Evolutionary conservation across 352 stramenopile species (phyloP).

Genomic region (Globisporangium uncinulatum): DNA sequence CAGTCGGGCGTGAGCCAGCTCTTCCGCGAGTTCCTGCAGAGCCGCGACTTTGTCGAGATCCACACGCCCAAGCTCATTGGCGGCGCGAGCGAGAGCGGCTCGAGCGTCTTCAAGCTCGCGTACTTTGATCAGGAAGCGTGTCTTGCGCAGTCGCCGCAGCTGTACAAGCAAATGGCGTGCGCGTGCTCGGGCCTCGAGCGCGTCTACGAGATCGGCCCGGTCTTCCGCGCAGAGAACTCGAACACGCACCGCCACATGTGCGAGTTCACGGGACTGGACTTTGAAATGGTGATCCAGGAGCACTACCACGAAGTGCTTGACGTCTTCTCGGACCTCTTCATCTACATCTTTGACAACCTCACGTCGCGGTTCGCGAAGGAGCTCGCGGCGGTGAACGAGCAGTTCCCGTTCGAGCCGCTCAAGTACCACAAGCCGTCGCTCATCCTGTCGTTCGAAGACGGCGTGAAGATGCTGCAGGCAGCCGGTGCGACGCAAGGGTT

Average conservation of each 20-base stretch:
- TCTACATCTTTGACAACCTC: conserved; percentile 99
- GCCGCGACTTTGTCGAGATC: conserved; percentile 97
- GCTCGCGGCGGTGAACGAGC: conserved; percentile 93
- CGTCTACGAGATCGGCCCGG: conserved; percentile 98
- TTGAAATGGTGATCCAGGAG: conserved; percentile 99
- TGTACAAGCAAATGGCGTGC: conserved; percentile 99
- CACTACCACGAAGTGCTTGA: conserved; percentile 99
- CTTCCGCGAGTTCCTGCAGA: conserved; percentile 96
- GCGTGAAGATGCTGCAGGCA: conserved; percentile 90
- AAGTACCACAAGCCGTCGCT: conserved; percentile 94
- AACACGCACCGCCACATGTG: conserved; percentile 99
- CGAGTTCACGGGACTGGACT: conserved; percentile 99
- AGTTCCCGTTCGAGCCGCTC: conserved; percentile 97
- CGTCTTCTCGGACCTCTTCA: conserved; percentile 98
- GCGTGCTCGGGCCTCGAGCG: conserved; percentile 97
- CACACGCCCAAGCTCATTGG: conserved; percentile 98
- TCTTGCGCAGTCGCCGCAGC: conserved; percentile 96
- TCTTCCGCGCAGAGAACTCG: conserved; percentile 99
- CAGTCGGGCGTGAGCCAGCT: conserved; percentile 94
- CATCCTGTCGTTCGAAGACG: conserved; percentile 92
- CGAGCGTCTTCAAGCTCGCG: conserved; percentile 97
- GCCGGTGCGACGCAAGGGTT: conserved; percentile 66
- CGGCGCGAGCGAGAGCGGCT: conserved; percentile 95
- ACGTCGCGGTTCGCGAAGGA: conserved; percentile 92
- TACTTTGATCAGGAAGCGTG: conserved; percentile 98